Percentiles rank a stretch among this genome's conserved stretches.
Evolutionary conservation across 208 protist species (phyloP).

Genomic region (Wallacemonas collosoma): DNA sequence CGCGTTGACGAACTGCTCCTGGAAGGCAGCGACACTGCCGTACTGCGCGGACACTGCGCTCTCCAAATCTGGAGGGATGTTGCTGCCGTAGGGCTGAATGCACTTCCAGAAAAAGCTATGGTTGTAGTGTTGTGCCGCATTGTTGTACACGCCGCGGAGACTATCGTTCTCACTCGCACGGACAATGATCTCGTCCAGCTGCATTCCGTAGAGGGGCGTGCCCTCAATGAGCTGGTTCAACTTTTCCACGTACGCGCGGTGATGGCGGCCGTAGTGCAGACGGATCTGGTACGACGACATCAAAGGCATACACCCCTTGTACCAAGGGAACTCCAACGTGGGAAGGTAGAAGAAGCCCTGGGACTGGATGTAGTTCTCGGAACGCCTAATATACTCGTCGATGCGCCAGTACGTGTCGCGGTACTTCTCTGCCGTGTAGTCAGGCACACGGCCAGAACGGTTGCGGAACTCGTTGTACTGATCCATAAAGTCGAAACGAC

Average conservation of each 20-base stretch:
- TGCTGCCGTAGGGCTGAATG: constrained; percentile 89
- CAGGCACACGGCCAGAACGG: constrained; percentile 76
- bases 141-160: constrained; percentile 81
- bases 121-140: constrained; percentile 93
- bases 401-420: constrained; percentile 89
- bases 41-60: constrained; percentile 79
- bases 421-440: constrained; percentile 84
- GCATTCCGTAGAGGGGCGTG: constrained; percentile 74
- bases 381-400: constrained; percentile 86
- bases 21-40: constrained; percentile 80
- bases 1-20: constrained; percentile 74
- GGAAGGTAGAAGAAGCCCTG: constrained; percentile 92
- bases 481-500: constrained; percentile 80
- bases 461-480: constrained; percentile 90
- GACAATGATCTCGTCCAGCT: constrained; percentile 86
- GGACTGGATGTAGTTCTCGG: constrained; percentile 73
- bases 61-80: constrained; percentile 84
- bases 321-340: constrained; percentile 90
- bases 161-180: constrained; percentile 46
- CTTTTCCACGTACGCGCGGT: constrained; percentile 90
- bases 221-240: constrained; percentile 91
- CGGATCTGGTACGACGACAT: constrained; percentile 91
- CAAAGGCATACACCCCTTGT: constrained; percentile 87
- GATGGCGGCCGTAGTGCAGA: constrained; percentile 89
- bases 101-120: constrained; percentile 93